Evolutionary conservation across 2,329 filamentous ascomycete species (phyloP), one percentile per base, ranked within the genome.

Genomic region (Xylaria sp.): DNA sequence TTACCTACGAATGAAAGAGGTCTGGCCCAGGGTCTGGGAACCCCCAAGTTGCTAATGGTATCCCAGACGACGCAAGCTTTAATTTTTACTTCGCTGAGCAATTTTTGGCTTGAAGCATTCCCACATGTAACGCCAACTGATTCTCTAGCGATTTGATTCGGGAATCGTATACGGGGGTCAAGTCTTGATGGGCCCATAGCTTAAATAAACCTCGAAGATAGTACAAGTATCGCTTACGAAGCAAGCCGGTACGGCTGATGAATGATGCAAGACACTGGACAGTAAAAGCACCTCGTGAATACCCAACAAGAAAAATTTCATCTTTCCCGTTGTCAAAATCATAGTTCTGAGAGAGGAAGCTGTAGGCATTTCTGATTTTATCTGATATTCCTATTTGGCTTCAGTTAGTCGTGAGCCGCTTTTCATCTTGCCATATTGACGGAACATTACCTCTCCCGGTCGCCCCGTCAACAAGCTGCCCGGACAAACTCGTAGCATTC

Each of bases 281-380:
- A 4, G 59, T 18, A 20, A 61, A 61, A 10, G 59, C 46, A 7
- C 59, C 46, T 15, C 59, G 34, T 1, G 59, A 61, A 32, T 32
- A 61, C 13, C 59, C 59, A 9, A 61, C 9, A 0, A 61, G 46
- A 9, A 43, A 8, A 10, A 61, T 61, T 18, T 61, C 46, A 23
- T 53, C 46, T 1, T 32, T 28, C 2, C 18, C 5, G 2, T 28
- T 7, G 13, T 20, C 15, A 18, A 61, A 53, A n/a, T 18, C 32
- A 4, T 43, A 61, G 20, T 45, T 53, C 1, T 53, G 23, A 0
- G 46, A 53, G 3, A 61, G 23, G 8, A 61, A 61, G 8, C 23
- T 43, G 15, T 43, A 61, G 67, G 43, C 58, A 20, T 60, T 60
- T 18, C 58, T 39, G 7, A 60, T 60, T 30, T 60, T 60, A 82